These are phyloP conservation scores for Euptelea pleiosperma DNA, from an alignment of 164 flowering plant species.

Conservation along the genomic window DNA sequence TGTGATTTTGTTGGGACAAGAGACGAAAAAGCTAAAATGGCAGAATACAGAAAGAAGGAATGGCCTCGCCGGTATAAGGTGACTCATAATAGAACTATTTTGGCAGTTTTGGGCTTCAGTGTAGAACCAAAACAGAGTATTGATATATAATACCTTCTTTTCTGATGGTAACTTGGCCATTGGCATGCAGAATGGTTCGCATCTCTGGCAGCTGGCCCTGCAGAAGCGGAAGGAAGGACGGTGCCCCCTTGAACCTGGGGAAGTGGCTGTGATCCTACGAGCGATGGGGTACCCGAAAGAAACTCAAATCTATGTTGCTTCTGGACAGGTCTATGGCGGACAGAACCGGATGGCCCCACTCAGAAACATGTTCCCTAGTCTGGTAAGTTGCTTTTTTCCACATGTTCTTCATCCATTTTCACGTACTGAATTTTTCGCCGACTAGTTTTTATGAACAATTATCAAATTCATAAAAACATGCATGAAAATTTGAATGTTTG, in stretches of 20 bases:
- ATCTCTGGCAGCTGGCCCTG: slow-evolving; percentile 90
- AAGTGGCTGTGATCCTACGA: slow-evolving; percentile 94
- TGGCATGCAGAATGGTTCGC: slow-evolving; percentile 89
- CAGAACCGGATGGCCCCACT: slow-evolving; percentile 98
- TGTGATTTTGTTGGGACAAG: slow-evolving; percentile 99
- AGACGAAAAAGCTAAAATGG: slow-evolving; percentile 91
- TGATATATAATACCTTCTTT: not conserved
- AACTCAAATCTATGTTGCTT: slow-evolving; percentile 98
- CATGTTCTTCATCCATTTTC: not conserved
- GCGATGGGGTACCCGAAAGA: slow-evolving; percentile 99
- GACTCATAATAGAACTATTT: slow-evolving; percentile 3
- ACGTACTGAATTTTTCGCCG: not conserved
- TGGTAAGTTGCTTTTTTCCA: slow-evolving; percentile 43
- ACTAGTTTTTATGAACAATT: not conserved
- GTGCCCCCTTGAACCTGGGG: slow-evolving; percentile 98
- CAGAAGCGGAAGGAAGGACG: slow-evolving; percentile 98
- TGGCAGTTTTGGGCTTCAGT: not conserved
- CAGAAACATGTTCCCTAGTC: slow-evolving; percentile 94
- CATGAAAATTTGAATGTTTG: not conserved
- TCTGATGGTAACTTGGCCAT: slow-evolving; percentile 11
- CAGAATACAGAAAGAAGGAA: slow-evolving; percentile 87
- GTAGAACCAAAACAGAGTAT: not conserved
- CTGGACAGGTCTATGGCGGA: slow-evolving; percentile 98
- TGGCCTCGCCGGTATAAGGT: slow-evolving; percentile 99
- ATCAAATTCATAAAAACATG: not conserved